A percentile compares a stretch with the other conserved stretches of the same genome.
phyloP scores from a whole-genome alignment of 2,329 filamentous ascomycete species.

The Didymella segeticola region DNA sequence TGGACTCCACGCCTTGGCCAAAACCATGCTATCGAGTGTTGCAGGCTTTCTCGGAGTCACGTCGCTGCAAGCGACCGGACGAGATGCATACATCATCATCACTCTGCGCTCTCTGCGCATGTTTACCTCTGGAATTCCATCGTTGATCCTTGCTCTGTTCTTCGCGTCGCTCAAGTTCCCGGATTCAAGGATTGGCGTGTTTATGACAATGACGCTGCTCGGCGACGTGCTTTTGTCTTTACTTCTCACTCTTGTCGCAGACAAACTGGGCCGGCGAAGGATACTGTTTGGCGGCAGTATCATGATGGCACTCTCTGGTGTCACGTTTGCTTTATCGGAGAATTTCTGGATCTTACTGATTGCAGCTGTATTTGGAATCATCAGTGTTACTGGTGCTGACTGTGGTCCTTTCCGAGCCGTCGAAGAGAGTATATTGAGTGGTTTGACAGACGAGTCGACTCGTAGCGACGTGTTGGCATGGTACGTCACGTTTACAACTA shows the following conservation, averaged over 20 bases:
- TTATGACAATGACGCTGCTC: conserved; percentile 51
- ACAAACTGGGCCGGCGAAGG: conserved; percentile 44
- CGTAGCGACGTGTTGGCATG: conserved; percentile 49
- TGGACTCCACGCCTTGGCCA: conserved; percentile 21
- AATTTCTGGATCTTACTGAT: conserved; percentile 49
- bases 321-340: conserved; percentile 44
- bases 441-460: conserved; percentile 44
- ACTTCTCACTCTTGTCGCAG: conserved; percentile 48
- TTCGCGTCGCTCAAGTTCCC: conserved; percentile 46
- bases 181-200: conserved; percentile 47
- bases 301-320: conserved; percentile 48
- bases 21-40: conserved; percentile 28
- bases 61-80: conserved; percentile 42
- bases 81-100: conserved; percentile 54
- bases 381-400: conserved; percentile 46
- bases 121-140: conserved; percentile 47
- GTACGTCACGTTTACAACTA: conserved; percentile 48
- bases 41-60: conserved; percentile 41
- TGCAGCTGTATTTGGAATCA: conserved; percentile 49
- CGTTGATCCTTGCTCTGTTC: conserved; percentile 49
- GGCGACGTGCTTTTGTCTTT: conserved; percentile 49
- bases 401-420: conserved; percentile 46
- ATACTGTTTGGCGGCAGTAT: conserved; percentile 45
- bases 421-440: conserved; percentile 47
- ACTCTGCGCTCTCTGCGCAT: conserved; percentile 42